Percentiles rank a stretch among this genome's conserved stretches.
Evolutionary conservation across 106 monocot species (phyloP).

Genomic region (Platanthera guangdongensis): DNA sequence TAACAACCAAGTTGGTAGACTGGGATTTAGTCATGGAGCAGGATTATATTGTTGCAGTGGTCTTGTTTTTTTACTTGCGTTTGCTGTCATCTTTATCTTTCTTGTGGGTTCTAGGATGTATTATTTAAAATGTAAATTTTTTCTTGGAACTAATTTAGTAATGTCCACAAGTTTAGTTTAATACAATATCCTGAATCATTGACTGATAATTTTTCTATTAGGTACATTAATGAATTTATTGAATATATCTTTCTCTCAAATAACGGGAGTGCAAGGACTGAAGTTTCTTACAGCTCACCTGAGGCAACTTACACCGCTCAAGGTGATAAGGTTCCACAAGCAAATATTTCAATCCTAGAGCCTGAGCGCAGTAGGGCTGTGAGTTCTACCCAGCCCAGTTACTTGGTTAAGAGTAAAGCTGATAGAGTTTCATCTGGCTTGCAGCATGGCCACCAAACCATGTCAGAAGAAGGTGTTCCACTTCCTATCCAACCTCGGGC

Average conservation of each 20-base stretch:
- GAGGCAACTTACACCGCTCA: slow-evolving; percentile 11
- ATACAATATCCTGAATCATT: background rate
- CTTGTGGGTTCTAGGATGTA: background rate
- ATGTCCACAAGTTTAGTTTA: background rate
- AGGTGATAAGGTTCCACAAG: slow-evolving; percentile 15
- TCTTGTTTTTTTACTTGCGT: background rate
- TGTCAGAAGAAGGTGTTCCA: slow-evolving; percentile 15
- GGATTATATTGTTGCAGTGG: background rate
- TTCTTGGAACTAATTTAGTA: background rate
- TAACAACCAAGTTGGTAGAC: background rate
- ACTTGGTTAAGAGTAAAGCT: slow-evolving; percentile 21
- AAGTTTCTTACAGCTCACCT: slow-evolving; percentile 11
- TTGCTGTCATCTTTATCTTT: background rate
- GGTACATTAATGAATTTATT: slow-evolving; percentile 92
- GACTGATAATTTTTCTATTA: slow-evolving; percentile 24
- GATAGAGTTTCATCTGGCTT: slow-evolving; percentile 11
- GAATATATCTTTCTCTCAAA: slow-evolving; percentile 55
- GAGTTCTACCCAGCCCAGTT: slow-evolving; percentile 21
- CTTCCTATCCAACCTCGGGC: slow-evolving; percentile 18
- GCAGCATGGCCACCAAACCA: slow-evolving; percentile 14
- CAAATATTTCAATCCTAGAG: slow-evolving; percentile 3
- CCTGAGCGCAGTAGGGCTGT: background rate
- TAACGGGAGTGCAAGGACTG: slow-evolving; percentile 25
- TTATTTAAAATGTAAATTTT: background rate
- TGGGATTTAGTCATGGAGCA: background rate